Conservation (phyloP, 1,284 basidiomycete species). For the Malassezia japonica region DNA sequence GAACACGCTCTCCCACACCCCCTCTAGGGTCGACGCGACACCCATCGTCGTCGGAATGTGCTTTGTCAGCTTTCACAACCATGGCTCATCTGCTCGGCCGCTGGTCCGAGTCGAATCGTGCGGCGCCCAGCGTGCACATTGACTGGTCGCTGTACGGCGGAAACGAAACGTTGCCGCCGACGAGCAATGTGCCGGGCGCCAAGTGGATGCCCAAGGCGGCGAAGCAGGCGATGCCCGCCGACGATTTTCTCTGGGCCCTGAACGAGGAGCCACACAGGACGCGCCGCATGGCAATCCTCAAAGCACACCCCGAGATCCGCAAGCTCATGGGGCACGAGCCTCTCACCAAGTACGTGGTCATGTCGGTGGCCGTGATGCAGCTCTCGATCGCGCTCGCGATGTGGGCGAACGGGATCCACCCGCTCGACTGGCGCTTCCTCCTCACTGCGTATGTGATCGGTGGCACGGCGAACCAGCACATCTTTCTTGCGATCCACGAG, state of each 20-base stretch:
- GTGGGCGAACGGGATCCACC: constrained; percentile 49
- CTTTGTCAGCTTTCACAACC: not conserved
- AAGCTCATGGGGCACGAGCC: constrained; percentile 92
- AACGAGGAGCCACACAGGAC: constrained; percentile 93
- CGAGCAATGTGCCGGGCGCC: constrained; percentile 2
- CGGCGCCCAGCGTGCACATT: constrained; percentile 31
- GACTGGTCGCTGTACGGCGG: constrained; percentile 48
- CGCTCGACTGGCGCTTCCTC: constrained; percentile 65
- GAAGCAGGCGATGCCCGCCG: constrained; percentile 27
- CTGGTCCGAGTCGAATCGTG: not conserved
- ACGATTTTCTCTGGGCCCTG: constrained; percentile 70
- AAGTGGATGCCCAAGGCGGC: constrained; percentile 43
- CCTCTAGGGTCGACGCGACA: not conserved
- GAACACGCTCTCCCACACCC: constrained; percentile 26
- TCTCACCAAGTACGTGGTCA: constrained; percentile 75
- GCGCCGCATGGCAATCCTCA: constrained; percentile 76
- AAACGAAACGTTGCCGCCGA: constrained; percentile 22
- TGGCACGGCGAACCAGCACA: constrained; percentile 91
- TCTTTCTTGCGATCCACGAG: constrained; percentile 94
- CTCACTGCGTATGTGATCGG: constrained; percentile 74
- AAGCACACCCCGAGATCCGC: constrained; percentile 84
- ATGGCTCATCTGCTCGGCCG: not conserved
- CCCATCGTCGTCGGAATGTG: not conserved
- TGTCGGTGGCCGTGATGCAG: constrained; percentile 69
- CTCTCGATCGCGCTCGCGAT: constrained; percentile 56